These are phyloP conservation scores for Proliferodiscus dingleyae DNA, from an alignment of 2,329 filamentous ascomycete genomes.

Conservation along the genomic window DNA sequence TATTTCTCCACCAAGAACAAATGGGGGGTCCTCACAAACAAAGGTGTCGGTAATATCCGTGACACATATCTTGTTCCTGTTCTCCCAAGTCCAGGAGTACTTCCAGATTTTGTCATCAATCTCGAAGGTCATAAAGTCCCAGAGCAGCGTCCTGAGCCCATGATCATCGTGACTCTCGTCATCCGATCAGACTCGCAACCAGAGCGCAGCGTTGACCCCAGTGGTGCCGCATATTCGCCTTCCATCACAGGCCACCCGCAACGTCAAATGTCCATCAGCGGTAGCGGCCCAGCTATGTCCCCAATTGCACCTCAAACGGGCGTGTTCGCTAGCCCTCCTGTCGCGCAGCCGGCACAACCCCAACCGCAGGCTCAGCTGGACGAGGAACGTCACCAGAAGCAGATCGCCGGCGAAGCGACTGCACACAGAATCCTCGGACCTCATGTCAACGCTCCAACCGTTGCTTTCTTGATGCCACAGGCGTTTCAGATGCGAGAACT, in stretches of 20 bases:
- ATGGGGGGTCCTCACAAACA: constrained; percentile 83
- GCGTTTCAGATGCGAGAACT: constrained; percentile 62
- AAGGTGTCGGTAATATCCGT: constrained; percentile 68
- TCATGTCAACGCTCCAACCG: constrained; percentile 58
- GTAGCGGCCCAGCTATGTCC: constrained; percentile 46
- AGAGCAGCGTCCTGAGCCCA: constrained; percentile 63
- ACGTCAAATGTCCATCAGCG: constrained; percentile 45
- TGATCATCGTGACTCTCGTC: constrained; percentile 81
- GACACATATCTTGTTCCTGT: constrained; percentile 91
- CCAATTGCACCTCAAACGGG: constrained; percentile 47
- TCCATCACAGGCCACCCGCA: constrained; percentile 35
- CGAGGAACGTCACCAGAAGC: constrained; percentile 38
- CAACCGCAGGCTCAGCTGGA: constrained; percentile 37
- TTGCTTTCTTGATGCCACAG: constrained; percentile 64
- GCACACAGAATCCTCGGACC: constrained; percentile 60
- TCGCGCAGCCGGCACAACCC: no score
- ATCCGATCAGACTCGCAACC: constrained; percentile 56
- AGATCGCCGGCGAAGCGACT: constrained; percentile 49
- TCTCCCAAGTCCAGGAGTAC: constrained; percentile 60
- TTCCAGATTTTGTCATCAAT: constrained; percentile 84
- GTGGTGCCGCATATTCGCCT: constrained; percentile 28
- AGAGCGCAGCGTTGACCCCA: constrained; percentile 16
- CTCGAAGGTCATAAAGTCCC: constrained; percentile 81
- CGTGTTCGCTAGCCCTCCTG: no score
- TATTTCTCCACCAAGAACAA: constrained; percentile 80